phyloP scores from a whole-genome alignment of 2,329 filamentous ascomycete species.

The Microdochium bolleyi region DNA sequence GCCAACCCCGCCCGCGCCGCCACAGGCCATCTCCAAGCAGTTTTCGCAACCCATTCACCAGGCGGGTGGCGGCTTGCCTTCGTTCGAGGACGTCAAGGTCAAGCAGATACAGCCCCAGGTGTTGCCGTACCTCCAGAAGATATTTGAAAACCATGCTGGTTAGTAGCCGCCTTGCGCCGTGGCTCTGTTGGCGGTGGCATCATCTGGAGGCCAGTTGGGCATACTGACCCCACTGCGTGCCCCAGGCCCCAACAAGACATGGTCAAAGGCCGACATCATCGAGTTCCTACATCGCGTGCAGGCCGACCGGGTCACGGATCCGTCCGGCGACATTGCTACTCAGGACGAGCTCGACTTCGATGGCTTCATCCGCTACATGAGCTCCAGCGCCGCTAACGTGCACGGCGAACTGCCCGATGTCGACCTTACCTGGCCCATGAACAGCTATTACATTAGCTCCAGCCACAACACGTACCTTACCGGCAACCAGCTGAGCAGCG shows the following conservation, averaged over 20 bases:
- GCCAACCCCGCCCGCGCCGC: background rate
- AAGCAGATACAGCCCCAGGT: conserved; percentile 30
- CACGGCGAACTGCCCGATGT: conserved; percentile 29
- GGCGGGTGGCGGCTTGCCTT: conserved; percentile 37
- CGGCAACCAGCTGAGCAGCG: conserved; percentile 79
- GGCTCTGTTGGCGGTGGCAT: conserved; percentile 30
- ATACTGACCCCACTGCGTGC: background rate
- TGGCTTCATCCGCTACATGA: conserved; percentile 49
- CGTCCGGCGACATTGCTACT: conserved; percentile 19
- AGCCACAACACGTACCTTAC: conserved; percentile 94
- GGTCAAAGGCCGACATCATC: conserved; percentile 15
- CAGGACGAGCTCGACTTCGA: conserved; percentile 33
- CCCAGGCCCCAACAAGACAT: background rate
- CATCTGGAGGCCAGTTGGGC: conserved; percentile 4
- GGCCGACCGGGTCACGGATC: conserved; percentile 23
- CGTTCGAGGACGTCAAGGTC: conserved; percentile 30
- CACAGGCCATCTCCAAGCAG: background rate
- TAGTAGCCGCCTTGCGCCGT: background rate
- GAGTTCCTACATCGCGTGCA: conserved; percentile 40
- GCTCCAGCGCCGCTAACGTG: conserved; percentile 35
- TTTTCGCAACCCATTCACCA: conserved; percentile 23
- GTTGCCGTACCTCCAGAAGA: conserved; percentile 32
- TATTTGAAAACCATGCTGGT: conserved; percentile 34
- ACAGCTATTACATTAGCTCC: conserved; percentile 89
- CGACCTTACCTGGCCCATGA: conserved; percentile 67